Evolutionary conservation across 805 yeast species (phyloP).

Genomic region (Barnettozyma sp.): DNA sequence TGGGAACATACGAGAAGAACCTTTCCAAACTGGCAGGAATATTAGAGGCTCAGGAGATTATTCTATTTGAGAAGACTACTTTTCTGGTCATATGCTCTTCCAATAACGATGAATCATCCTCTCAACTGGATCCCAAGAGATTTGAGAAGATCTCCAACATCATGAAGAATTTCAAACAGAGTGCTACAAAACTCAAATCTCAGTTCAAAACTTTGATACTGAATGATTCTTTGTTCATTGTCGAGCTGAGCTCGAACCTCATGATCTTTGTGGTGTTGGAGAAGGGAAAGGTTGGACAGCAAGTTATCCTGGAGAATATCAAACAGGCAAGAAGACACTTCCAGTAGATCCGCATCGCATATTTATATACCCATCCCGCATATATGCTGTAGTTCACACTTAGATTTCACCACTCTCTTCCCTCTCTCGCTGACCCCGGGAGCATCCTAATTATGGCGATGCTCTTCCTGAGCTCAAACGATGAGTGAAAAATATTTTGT

Average conservation of each 20-base stretch:
- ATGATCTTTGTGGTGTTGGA: conserved; percentile 56
- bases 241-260: conserved; percentile 52
- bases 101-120: conserved; percentile 23
- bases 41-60: conserved; percentile 81
- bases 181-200: conserved; percentile 79
- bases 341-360: conserved; percentile 24
- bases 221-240: conserved; percentile 48
- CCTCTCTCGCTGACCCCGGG: too few species aligned
- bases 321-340: conserved; percentile 51
- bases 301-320: conserved; percentile 46
- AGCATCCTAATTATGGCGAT: too few species aligned
- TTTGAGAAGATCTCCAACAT: conserved; percentile 92
- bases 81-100: conserved; percentile 53
- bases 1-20: conserved; percentile 70
- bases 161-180: conserved; percentile 89
- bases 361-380: too few species aligned
- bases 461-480: too few species aligned
- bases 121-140: conserved; percentile 72
- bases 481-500: too few species aligned
- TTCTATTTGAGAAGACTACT: conserved; percentile 88
- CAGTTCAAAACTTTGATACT: conserved; percentile 73
- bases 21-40: conserved; percentile 65
- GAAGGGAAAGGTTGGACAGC: conserved; percentile 29
- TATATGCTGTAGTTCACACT: too few species aligned
- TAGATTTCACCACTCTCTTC: too few species aligned